Evolutionary conservation across 73 alveolate genomes (phyloP).

Genomic region (Symbiodinium natans): DNA sequence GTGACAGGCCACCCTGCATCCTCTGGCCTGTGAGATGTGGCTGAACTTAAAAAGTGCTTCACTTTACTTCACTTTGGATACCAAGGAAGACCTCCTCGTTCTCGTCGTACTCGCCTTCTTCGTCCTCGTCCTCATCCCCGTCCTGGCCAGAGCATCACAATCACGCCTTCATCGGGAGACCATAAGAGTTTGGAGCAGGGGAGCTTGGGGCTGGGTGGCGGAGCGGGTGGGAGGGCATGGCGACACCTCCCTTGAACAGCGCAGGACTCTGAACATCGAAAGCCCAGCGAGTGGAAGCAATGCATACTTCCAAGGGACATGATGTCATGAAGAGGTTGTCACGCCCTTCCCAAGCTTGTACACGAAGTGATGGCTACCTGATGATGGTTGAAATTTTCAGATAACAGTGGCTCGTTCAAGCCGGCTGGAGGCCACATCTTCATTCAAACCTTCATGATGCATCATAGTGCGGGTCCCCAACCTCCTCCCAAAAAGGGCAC

Average conservation of each 20-base stretch:
- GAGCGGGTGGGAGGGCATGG: too few relatives aligned
- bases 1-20: background rate
- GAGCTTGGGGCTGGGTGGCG: too few relatives aligned
- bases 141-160: too few relatives aligned
- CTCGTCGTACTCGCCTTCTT: slow-evolving; percentile 56
- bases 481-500: background rate
- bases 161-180: too few relatives aligned
- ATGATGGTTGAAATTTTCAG: too few relatives aligned
- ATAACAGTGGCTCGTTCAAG: too few relatives aligned
- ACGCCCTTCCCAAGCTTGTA: too few relatives aligned
- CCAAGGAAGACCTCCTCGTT: slow-evolving; percentile 10
- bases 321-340: too few relatives aligned
- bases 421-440: too few relatives aligned
- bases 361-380: too few relatives aligned
- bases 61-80: background rate
- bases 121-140: slow-evolving; percentile 40
- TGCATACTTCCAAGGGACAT: background rate
- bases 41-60: background rate
- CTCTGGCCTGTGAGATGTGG: background rate
- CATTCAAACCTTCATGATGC: too few relatives aligned
- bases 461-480: background rate
- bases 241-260: background rate
- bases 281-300: background rate
- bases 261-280: background rate
- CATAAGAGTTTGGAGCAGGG: too few relatives aligned